Base-by-base conservation (phyloP, 148 eudicot species). In the Simmondsia chinensis region DNA sequence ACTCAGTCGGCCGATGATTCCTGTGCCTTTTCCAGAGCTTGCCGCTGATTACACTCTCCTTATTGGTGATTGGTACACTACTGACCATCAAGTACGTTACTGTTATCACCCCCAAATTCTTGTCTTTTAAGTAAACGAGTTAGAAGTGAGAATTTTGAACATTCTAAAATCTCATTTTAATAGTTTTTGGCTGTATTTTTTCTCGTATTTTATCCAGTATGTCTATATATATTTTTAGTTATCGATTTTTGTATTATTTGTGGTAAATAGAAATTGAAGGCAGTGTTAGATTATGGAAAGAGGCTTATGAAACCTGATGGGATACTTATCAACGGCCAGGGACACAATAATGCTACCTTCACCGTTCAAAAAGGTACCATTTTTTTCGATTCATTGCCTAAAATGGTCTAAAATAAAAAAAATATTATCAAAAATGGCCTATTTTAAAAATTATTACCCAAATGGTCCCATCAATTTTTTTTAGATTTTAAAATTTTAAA, bases 1-100 rank as follows among this genome's bases (percentile, higher is more conserved):
- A 18, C 73, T 74, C 33, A 83, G 82, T 56, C 33, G 88, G 49
- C 96, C 94, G 1, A 46, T 29, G 12, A 77, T 87, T 46, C 94
- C 96, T 0, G 78, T 82, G 11, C 96, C 96, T 0, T 83, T 79
- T 48, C 82, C 94, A 17, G 42, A 66, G 3, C 96, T 94, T 3
- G 64, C 59, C 0, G 83, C 43, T 1, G 94, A 79, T 22, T 79
- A 39, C 65, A 79, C 84, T 0, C 7, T 87, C 12, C 85, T 87
- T 9, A 67, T 79, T 0, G 94, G 94, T 10, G 94, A 82, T 57
- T 83, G 94, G 87, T 77, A 82, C 66, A 62, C 34, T 34, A 7
- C 44, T 0, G 45, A 70, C 26, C 88, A 82, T 64, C 36, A 11
- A 78, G 88, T 79, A 55, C n/a, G 8, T 12, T 24, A 12, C 9